A percentile compares a stretch with the other conserved stretches of the same genome.
phyloP scores from a whole-genome alignment of 2,329 filamentous ascomycete species.

The Emmonsiellopsis sp. region DNA sequence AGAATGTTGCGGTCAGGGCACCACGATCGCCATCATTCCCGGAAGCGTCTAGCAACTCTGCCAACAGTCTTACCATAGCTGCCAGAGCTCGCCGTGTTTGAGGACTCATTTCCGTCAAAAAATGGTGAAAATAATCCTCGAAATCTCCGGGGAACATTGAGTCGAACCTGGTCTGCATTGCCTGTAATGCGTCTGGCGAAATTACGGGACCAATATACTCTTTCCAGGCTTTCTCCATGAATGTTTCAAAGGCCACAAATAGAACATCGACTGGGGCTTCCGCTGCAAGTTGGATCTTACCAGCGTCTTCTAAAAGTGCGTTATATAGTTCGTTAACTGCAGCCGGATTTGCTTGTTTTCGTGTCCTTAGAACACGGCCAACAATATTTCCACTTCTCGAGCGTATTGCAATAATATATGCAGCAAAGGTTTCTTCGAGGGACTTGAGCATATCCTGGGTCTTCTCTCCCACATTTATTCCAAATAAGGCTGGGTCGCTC shows the following conservation, averaged over 20 bases:
- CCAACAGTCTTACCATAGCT: constrained; percentile 72
- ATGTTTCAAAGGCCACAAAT: constrained; percentile 90
- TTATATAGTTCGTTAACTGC: constrained; percentile 87
- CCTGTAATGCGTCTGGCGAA: constrained; percentile 58
- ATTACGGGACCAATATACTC: constrained; percentile 82
- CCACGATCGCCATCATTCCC: constrained; percentile 86
- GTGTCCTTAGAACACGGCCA: constrained; percentile 62
- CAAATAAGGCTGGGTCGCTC: constrained; percentile 22
- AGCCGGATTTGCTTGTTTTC: constrained; percentile 63
- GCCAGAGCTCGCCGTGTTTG: constrained; percentile 68
- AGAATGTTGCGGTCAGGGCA: constrained; percentile 77
- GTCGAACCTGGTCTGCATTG: constrained; percentile 52
- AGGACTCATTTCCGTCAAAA: constrained; percentile 43
- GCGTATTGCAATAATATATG: constrained; percentile 73
- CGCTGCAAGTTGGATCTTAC: constrained; percentile 62
- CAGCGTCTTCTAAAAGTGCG: constrained; percentile 71
- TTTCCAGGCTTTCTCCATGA: constrained; percentile 76
- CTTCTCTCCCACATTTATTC: constrained; percentile 42
- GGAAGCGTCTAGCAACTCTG: constrained; percentile 79
- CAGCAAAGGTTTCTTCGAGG: constrained; percentile 75
- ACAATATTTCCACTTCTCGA: constrained; percentile 80
- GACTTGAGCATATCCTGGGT: constrained; percentile 57
- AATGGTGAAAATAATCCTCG: constrained; percentile 47
- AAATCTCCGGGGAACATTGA: constrained; percentile 37
- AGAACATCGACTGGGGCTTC: constrained; percentile 75